Conservation (phyloP, 2,329 filamentous ascomycete species). For the Trichoderma guizhouense region DNA sequence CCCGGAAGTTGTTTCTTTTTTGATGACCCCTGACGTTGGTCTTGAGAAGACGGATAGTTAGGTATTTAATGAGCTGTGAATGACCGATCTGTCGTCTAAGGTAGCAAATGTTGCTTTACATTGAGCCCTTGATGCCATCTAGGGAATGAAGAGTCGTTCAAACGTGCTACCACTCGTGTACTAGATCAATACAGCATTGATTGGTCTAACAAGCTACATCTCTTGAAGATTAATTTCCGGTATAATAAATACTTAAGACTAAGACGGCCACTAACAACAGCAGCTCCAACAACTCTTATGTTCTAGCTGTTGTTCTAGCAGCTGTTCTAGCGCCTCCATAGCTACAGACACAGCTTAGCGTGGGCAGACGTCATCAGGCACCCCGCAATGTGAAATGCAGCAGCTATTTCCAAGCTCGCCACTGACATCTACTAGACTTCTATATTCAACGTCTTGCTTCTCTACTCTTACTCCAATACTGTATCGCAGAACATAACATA, state of each 20-base stretch:
- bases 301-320: not conserved
- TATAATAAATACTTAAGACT: not conserved
- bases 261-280: not conserved
- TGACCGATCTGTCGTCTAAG: not conserved
- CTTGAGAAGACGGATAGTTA: not conserved
- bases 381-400: not conserved
- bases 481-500: not conserved
- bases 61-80: not conserved
- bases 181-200: not conserved
- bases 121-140: not conserved
- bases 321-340: not conserved
- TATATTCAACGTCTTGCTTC: not conserved
- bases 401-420: not conserved
- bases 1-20: not conserved
- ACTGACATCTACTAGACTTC: not conserved
- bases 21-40: not conserved
- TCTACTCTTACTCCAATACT: not conserved
- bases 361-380: constrained; percentile 10
- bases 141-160: not conserved
- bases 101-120: not conserved
- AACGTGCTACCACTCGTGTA: not conserved
- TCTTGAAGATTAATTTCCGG: not conserved
- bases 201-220: not conserved
- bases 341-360: not conserved
- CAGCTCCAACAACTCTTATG: too few relatives aligned